A percentile compares a stretch with the other conserved stretches of the same genome.
phyloP scores from a whole-genome alignment of 495 filamentous ascomycete species.

The Xylona heveae region DNA sequence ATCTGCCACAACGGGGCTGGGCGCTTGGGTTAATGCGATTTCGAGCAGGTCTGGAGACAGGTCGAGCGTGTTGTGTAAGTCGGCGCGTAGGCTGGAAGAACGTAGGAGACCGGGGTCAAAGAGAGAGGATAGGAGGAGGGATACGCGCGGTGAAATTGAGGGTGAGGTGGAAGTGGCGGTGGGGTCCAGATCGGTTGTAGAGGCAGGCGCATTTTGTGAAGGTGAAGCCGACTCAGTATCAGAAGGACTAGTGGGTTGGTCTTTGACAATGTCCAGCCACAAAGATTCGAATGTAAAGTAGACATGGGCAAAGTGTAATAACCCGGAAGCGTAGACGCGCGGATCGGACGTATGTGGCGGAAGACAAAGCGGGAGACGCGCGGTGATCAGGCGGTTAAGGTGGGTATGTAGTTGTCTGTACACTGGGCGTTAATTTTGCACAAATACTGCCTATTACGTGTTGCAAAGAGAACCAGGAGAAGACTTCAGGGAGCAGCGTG shows the following conservation, averaged over 20 bases:
- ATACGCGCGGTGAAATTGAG: neutral
- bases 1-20: conserved; percentile 4
- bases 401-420: conserved; percentile 14
- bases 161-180: no score
- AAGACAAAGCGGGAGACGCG: conserved; percentile 22
- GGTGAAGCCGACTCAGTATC: neutral
- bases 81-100: conserved; percentile 7
- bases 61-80: neutral
- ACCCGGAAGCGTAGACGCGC: conserved; percentile 18
- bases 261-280: conserved; percentile 14
- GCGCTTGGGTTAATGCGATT: no score
- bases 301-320: conserved; percentile 22
- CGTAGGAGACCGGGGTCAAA: neutral
- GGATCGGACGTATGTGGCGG: conserved; percentile 18
- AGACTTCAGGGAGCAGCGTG: no score
- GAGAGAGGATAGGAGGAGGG: neutral
- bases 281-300: conserved; percentile 23
- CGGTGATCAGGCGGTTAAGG: conserved; percentile 24
- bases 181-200: neutral
- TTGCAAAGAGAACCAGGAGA: no score
- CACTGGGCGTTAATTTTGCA: no score
- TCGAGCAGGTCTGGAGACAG: conserved; percentile 4
- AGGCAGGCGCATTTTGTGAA: neutral
- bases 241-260: neutral
- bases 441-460: no score